phyloP scores from a whole-genome alignment of 139 green algal species.

The Deuterostichococcus epilithicus region DNA sequence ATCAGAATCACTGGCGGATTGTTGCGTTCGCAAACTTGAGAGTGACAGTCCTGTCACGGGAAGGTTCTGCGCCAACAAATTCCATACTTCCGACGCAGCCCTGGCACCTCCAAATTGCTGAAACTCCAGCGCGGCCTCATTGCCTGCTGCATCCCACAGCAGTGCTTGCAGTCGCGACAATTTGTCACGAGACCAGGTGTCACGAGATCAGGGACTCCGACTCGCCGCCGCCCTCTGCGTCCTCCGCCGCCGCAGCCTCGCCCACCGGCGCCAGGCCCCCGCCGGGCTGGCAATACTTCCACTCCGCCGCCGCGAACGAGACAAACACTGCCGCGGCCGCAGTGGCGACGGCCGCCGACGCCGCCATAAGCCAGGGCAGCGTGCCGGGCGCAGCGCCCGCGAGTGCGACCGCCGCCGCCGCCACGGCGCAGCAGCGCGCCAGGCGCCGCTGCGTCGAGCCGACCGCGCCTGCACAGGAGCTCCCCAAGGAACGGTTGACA shows the following conservation, averaged over 20 bases:
- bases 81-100: too few relatives aligned
- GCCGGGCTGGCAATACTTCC: background rate
- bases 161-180: too few relatives aligned
- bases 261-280: background rate
- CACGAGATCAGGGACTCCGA: background rate
- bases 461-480: background rate
- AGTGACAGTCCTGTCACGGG: too few relatives aligned
- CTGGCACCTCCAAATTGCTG: too few relatives aligned
- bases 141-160: too few relatives aligned
- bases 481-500: too few relatives aligned
- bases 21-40: too few relatives aligned
- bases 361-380: background rate
- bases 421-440: background rate
- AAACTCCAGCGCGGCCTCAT: too few relatives aligned
- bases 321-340: background rate
- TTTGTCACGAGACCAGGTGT: background rate
- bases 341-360: background rate
- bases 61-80: too few relatives aligned
- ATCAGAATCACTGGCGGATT: too few relatives aligned
- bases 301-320: background rate
- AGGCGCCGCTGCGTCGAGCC: background rate
- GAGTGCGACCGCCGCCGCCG: background rate
- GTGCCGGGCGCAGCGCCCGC: too few relatives aligned
- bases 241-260: background rate
- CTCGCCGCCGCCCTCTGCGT: background rate